Conservation (phyloP, 2,329 filamentous ascomycete species). For the Claviceps maximensis region DNA sequence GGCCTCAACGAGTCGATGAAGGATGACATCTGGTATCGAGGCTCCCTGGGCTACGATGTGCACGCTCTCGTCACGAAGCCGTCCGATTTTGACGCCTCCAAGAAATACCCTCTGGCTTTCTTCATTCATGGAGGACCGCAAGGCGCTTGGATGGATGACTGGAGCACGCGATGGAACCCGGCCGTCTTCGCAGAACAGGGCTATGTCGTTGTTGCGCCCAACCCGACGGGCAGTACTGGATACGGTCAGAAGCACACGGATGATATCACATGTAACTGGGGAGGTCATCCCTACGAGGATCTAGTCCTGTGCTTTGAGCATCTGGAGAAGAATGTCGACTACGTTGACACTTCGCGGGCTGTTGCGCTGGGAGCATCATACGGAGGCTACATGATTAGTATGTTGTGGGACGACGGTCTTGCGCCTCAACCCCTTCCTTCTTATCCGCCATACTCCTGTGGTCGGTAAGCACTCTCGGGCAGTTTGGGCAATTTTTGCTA, state of each 20-base stretch:
- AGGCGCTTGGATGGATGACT: slow-evolving; percentile 59
- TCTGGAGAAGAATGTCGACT: slow-evolving; percentile 50
- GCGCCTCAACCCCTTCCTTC: neutral
- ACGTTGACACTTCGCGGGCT: slow-evolving; percentile 54
- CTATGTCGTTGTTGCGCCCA: slow-evolving; percentile 69
- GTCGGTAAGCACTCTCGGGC: neutral
- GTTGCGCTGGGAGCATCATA: slow-evolving; percentile 66
- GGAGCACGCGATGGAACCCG: slow-evolving; percentile 77
- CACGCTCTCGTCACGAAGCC: slow-evolving; percentile 57
- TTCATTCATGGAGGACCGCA: slow-evolving; percentile 78
- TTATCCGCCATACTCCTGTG: neutral
- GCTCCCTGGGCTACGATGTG: slow-evolving; percentile 50
- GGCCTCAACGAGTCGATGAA: slow-evolving; percentile 52
- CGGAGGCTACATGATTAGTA: slow-evolving; percentile 63
- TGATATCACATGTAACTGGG: slow-evolving; percentile 71
- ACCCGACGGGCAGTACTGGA: slow-evolving; percentile 71
- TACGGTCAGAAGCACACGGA: slow-evolving; percentile 70
- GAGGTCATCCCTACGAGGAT: slow-evolving; percentile 71
- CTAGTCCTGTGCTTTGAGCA: slow-evolving; percentile 67
- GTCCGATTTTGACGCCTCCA: slow-evolving; percentile 50
- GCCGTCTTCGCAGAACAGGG: slow-evolving; percentile 79
- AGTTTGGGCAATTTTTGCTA: slow-evolving; percentile 15
- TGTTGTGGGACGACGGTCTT: slow-evolving; percentile 20
- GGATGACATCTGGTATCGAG: slow-evolving; percentile 56
- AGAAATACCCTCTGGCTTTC: slow-evolving; percentile 68